phyloP scores from a whole-genome alignment of 1,139 yeast species.

The Wickerhamomyces sp. region DNA sequence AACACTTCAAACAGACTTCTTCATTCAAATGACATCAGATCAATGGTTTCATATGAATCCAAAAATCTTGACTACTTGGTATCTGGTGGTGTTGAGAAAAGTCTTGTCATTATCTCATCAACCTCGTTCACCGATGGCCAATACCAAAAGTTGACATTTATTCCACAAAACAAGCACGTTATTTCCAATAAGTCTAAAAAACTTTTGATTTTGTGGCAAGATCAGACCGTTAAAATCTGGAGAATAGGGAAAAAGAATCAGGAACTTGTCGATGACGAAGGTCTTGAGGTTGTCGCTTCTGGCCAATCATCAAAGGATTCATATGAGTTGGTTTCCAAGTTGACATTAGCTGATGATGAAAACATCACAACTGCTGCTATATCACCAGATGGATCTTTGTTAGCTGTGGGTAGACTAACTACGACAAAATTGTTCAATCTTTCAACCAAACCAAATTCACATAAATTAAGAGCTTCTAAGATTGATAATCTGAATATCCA shows the following conservation, averaged over 20 bases:
- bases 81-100: conserved; percentile 88
- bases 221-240: conserved; percentile 83
- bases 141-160: conserved; percentile 63
- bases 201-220: conserved; percentile 73
- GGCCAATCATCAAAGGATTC: conserved; percentile 26
- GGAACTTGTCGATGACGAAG: background rate
- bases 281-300: conserved; percentile 13
- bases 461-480: conserved; percentile 47
- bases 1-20: conserved; percentile 70
- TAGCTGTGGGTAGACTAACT: conserved; percentile 69
- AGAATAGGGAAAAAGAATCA: conserved; percentile 32
- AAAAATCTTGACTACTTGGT: conserved; percentile 65
- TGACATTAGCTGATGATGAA: conserved; percentile 72
- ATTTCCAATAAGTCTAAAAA: conserved; percentile 43
- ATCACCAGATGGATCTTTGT: conserved; percentile 57
- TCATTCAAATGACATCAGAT: conserved; percentile 86
- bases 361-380: conserved; percentile 70
- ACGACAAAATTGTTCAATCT: conserved; percentile 68
- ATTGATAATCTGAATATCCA: conserved; percentile 40
- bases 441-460: conserved; percentile 28
- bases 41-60: conserved; percentile 68
- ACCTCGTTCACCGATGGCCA: conserved; percentile 66
- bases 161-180: conserved; percentile 57
- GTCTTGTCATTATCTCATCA: conserved; percentile 67
- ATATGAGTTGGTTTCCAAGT: conserved; percentile 55